A percentile compares a stretch with the other conserved stretches of the same genome.
These are phyloP conservation scores for Sphaerulina populicola DNA, from an alignment of 2,329 filamentous ascomycete species.

Conservation along the genomic window DNA sequence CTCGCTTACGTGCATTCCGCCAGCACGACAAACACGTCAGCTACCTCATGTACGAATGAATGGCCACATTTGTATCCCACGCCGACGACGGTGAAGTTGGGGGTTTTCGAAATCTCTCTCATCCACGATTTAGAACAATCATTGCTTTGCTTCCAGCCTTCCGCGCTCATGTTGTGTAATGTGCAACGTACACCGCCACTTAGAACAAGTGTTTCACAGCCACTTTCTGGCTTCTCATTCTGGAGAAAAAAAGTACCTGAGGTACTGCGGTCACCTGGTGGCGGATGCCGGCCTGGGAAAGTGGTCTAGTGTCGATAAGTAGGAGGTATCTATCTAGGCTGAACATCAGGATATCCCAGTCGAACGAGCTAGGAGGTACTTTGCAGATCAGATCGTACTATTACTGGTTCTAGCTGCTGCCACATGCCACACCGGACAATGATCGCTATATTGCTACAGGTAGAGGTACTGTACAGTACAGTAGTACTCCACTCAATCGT, in stretches of 20 bases:
- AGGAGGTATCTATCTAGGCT: not conserved
- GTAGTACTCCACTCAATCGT: not conserved
- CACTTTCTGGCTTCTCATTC: not conserved
- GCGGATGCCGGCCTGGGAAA: not conserved
- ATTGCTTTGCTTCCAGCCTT: too few relatives aligned
- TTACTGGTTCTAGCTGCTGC: not conserved
- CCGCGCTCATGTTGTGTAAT: slow-evolving; percentile 14
- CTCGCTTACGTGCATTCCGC: slow-evolving; percentile 11
- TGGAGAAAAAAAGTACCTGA: too few relatives aligned
- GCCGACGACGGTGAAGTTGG: not conserved
- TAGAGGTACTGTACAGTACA: too few relatives aligned
- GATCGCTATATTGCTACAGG: not conserved
- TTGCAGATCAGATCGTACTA: not conserved
- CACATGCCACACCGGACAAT: not conserved
- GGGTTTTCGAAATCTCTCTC: slow-evolving; percentile 2
- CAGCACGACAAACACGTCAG: slow-evolving; percentile 16
- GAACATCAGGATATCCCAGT: not conserved
- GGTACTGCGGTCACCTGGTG: not conserved
- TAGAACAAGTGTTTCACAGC: not conserved
- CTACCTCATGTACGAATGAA: too few relatives aligned
- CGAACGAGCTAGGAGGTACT: not conserved
- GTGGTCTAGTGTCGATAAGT: not conserved
- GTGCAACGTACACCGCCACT: slow-evolving; percentile 6
- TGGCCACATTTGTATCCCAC: slow-evolving; percentile 6
- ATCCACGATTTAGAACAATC: slow-evolving; percentile 4